Evolutionary conservation across 495 filamentous ascomycete genomes (phyloP).

Genomic region (Hypomontagnella monticulosa): DNA sequence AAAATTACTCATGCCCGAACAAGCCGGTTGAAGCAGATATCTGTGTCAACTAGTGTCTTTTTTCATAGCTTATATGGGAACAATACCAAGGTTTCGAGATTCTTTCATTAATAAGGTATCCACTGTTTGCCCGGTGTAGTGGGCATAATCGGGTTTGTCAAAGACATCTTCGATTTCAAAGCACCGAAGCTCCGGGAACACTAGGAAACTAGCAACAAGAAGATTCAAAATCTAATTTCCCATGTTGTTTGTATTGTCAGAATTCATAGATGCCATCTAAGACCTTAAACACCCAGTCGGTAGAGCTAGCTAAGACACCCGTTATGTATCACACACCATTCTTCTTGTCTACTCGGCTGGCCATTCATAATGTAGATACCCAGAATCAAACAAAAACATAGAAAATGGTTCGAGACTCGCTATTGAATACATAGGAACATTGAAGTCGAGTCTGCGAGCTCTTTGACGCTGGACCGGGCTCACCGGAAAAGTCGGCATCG

Average conservation of each 20-base stretch:
- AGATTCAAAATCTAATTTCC: neutral
- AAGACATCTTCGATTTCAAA: neutral
- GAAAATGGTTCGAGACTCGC: neutral
- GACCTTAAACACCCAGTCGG: too few species aligned
- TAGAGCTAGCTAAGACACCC: too few species aligned
- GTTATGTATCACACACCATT: too few species aligned
- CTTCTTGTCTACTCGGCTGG: neutral
- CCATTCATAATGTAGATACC: neutral
- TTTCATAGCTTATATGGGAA: neutral
- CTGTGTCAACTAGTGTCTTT: conserved; percentile 1
- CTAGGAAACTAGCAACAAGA: conserved; percentile 3
- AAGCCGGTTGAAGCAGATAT: neutral
- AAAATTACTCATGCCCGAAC: neutral
- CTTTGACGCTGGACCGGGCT: too few species aligned
- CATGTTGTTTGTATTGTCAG: too few species aligned
- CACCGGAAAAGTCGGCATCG: too few species aligned
- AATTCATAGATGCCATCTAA: too few species aligned
- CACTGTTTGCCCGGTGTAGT: neutral
- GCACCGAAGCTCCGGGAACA: conserved; percentile 1
- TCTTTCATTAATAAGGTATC: neutral
- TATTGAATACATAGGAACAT: neutral
- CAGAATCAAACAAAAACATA: too few species aligned
- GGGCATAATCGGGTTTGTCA: too few species aligned
- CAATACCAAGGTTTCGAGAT: neutral
- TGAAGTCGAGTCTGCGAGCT: neutral